Percentiles rank a stretch among this genome's conserved stretches.
Evolutionary conservation across 2,329 filamentous ascomycete species (phyloP).

Genomic region (Fusarium annulatum): DNA sequence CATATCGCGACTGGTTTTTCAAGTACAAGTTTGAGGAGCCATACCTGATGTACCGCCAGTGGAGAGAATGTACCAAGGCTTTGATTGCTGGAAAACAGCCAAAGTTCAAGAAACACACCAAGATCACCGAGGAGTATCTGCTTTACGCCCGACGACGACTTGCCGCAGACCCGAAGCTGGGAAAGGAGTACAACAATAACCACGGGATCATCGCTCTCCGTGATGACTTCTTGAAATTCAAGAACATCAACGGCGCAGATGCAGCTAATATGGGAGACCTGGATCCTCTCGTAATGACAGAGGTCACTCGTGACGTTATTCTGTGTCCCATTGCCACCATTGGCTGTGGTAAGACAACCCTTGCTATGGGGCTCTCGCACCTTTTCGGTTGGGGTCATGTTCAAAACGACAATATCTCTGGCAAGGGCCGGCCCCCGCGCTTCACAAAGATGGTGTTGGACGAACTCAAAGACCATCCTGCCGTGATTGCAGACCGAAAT

Average conservation of each 20-base stretch:
- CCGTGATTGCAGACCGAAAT: slow-evolving; percentile 92
- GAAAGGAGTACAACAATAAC: slow-evolving; percentile 81
- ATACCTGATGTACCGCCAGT: slow-evolving; percentile 98
- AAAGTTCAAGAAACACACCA: slow-evolving; percentile 84
- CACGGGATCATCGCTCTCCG: slow-evolving; percentile 95
- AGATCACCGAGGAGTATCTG: slow-evolving; percentile 93
- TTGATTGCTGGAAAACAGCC: slow-evolving; percentile 81
- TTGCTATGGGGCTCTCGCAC: slow-evolving; percentile 82
- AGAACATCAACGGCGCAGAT: slow-evolving; percentile 87
- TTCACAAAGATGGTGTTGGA: slow-evolving; percentile 80
- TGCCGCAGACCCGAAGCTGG: slow-evolving; percentile 73
- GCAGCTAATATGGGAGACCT: slow-evolving; percentile 80
- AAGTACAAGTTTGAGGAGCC: slow-evolving; percentile 99
- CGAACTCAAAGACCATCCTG: slow-evolving; percentile 71
- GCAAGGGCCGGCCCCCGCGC: slow-evolving; percentile 77
- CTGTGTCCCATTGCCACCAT: slow-evolving; percentile 94
- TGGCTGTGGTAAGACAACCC: slow-evolving; percentile 95
- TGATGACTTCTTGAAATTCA: slow-evolving; percentile 85
- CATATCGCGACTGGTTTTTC: slow-evolving; percentile 97
- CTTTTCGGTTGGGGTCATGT: slow-evolving; percentile 93
- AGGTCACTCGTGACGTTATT: slow-evolving; percentile 75
- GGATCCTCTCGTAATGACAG: slow-evolving; percentile 57
- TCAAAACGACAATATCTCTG: slow-evolving; percentile 96
- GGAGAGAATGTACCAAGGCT: slow-evolving; percentile 95
- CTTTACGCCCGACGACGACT: slow-evolving; percentile 81